phyloP scores from a whole-genome alignment of 2,329 filamentous ascomycete genomes.

The Epichloe brachyelytri region DNA sequence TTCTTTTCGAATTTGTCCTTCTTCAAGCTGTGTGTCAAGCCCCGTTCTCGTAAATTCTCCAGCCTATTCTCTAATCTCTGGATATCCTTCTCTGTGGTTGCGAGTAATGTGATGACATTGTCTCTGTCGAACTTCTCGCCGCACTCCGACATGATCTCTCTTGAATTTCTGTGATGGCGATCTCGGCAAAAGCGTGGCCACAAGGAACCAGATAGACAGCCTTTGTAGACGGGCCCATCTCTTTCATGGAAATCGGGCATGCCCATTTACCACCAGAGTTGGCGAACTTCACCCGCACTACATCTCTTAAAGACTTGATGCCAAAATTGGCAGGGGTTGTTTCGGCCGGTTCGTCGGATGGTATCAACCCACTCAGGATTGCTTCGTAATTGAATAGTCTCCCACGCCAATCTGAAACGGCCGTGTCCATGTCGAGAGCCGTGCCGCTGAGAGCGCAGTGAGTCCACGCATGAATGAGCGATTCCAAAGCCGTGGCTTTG shows the following conservation, averaged over 20 bases:
- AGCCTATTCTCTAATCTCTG: constrained; percentile 51
- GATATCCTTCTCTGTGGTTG: constrained; percentile 57
- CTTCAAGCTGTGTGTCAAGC: constrained; percentile 78
- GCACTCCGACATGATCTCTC: constrained; percentile 57
- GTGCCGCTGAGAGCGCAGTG: constrained; percentile 78
- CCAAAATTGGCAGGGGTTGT: constrained; percentile 33
- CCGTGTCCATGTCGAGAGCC: constrained; percentile 52
- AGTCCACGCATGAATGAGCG: constrained; percentile 74
- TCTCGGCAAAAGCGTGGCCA: constrained; percentile 85
- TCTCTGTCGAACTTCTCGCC: constrained; percentile 57
- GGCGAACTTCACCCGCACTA: constrained; percentile 70
- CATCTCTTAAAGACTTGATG: constrained; percentile 74
- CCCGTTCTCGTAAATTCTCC: constrained; percentile 54
- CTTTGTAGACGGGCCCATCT: constrained; percentile 65
- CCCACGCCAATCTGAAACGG: constrained; percentile 75
- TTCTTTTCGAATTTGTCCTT: constrained; percentile 56
- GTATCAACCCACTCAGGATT: constrained; percentile 50
- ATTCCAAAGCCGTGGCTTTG: constrained; percentile 78
- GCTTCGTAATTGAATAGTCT: constrained; percentile 92
- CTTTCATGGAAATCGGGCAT: constrained; percentile 80
- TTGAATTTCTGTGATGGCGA: constrained; percentile 67
- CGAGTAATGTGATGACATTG: constrained; percentile 73
- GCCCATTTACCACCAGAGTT: constrained; percentile 47
- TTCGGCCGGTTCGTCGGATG: constrained; percentile 45
- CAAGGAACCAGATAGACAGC: constrained; percentile 88